These are phyloP conservation scores for Pythium grandisporangium DNA, from an alignment of 352 stramenopile genomes.

Conservation along the genomic window DNA sequence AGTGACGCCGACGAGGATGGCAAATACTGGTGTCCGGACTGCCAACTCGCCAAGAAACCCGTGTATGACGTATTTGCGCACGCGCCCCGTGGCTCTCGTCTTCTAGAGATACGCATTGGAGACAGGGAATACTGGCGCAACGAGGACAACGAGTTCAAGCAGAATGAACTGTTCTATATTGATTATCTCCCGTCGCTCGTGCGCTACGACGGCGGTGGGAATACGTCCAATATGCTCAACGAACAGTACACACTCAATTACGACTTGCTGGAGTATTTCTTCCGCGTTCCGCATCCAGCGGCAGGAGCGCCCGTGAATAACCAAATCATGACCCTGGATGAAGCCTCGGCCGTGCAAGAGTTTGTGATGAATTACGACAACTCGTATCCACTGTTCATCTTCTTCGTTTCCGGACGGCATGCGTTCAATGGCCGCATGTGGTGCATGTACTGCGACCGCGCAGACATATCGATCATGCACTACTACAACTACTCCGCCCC, in stretches of 20 bases:
- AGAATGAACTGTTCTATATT: conserved; percentile 81
- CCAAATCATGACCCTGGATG: conserved; percentile 33
- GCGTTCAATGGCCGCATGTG: conserved; percentile 72
- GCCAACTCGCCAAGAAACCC: conserved; percentile 40
- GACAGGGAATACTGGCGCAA: conserved; percentile 52
- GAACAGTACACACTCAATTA: conserved; percentile 56
- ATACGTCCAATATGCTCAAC: conserved; percentile 59
- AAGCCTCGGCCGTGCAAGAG: conserved; percentile 27
- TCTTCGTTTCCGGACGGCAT: conserved; percentile 66
- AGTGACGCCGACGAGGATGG: conserved; percentile 56
- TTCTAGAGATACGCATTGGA: conserved; percentile 67
- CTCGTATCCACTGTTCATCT: conserved; percentile 66
- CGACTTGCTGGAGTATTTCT: conserved; percentile 60
- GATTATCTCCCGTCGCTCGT: conserved; percentile 71
- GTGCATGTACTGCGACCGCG: conserved; percentile 74
- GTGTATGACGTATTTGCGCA: conserved; percentile 51
- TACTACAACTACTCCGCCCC: conserved; percentile 72
- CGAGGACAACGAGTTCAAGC: conserved; percentile 60
- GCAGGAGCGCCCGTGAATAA: conserved; percentile 31
- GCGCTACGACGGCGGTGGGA: conserved; percentile 66
- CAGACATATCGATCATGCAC: conserved; percentile 59
- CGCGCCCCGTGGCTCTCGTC: conserved; percentile 40
- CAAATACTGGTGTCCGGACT: conserved; percentile 75
- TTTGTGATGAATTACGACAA: conserved; percentile 54
- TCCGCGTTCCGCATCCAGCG: conserved; percentile 33